A percentile compares a stretch with the other conserved stretches of the same genome.
Conservation (phyloP, 345 rosid species). For the Garcia nutans region DNA sequence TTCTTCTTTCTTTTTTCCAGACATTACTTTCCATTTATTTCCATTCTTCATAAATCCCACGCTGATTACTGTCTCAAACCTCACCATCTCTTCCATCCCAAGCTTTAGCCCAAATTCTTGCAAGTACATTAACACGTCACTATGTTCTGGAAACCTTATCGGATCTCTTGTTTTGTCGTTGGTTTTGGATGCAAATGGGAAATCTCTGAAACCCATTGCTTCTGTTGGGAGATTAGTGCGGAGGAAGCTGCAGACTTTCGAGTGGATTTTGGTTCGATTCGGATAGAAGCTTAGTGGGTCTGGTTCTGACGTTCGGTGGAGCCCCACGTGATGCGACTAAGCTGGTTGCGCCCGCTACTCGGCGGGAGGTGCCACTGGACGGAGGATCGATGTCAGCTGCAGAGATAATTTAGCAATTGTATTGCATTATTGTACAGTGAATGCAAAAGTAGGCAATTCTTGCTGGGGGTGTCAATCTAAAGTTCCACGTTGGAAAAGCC, state of each 20-base stretch:
- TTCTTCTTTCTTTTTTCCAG: constrained; percentile 26
- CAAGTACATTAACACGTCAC: constrained; percentile 62
- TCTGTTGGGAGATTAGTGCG: constrained; percentile 89
- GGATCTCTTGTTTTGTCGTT: constrained; percentile 40
- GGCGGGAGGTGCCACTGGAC: too few species aligned
- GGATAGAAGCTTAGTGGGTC: constrained; percentile 72
- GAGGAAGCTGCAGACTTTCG: constrained; percentile 75
- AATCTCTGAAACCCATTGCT: constrained; percentile 73
- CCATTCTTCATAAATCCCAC: constrained; percentile 36
- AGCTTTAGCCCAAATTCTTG: constrained; percentile 62
- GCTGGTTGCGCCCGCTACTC: too few species aligned
- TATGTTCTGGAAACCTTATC: constrained; percentile 72
- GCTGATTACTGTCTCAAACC: constrained; percentile 53
- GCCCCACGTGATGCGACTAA: constrained; percentile 31
- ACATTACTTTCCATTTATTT: constrained; percentile 59
- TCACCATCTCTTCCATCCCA: constrained; percentile 52
- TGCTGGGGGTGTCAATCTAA: too few species aligned
- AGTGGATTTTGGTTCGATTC: constrained; percentile 49
- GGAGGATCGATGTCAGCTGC: too few species aligned
- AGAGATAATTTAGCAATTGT: too few species aligned
- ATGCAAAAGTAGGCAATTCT: too few species aligned
- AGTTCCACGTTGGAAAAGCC: too few species aligned
- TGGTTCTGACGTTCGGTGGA: too few species aligned
- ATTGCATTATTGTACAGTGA: too few species aligned
- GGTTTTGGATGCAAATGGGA: constrained; percentile 46